Base-by-base conservation (phyloP, 2,329 filamentous ascomycete genomes). In the Epichloe aotearoae region DNA sequence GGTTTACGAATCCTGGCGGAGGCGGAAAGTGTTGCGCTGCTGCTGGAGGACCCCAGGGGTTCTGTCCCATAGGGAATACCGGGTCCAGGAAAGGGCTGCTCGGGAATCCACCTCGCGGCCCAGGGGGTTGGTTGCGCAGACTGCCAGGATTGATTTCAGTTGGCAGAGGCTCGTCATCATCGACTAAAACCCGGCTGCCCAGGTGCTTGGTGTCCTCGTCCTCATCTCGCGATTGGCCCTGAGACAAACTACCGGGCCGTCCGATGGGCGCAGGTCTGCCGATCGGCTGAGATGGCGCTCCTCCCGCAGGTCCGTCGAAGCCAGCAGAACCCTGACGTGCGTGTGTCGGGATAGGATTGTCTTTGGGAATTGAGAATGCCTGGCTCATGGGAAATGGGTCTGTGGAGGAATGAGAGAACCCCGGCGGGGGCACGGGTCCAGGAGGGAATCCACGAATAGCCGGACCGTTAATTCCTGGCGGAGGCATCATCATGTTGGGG, bases 181-280 rank as follows among this genome's bases (percentile, higher is more conserved):
- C 84, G 45, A 97, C 73, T 12, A 98, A 73, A 12, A 90, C 93
- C 59, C 88, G 90, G 66, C 91, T 97, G 12, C 93, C 93, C 26
- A 98, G 75, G 59, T 93, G 89, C 54, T 84, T 79, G 55, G 82
- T 84, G 50, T 87, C 80, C 50, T 91, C 88, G 19, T 88, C 71
- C 51, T 72, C 69, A 26, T 75, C 73, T 46, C 59, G 60, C 47
- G 70, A 69, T 43, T 73, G 74, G 14, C 76, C 76, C 45, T 77
- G 74, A 15, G 74, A 75, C 23, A 79, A 80, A 64, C 89, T 95
- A 15, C 83, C 83, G 1, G 93, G 91, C 36, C 89, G 80, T 55
- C 91, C 88, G 55, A 97, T 96, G 1, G 91, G 91, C 23, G 86
- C 80, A 26, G 90, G 91, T 50, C 89, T 79, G 44, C 84, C 78